Evolutionary conservation across 768 basidiomycete species (phyloP).

Genomic region (Clavulina sp.): DNA sequence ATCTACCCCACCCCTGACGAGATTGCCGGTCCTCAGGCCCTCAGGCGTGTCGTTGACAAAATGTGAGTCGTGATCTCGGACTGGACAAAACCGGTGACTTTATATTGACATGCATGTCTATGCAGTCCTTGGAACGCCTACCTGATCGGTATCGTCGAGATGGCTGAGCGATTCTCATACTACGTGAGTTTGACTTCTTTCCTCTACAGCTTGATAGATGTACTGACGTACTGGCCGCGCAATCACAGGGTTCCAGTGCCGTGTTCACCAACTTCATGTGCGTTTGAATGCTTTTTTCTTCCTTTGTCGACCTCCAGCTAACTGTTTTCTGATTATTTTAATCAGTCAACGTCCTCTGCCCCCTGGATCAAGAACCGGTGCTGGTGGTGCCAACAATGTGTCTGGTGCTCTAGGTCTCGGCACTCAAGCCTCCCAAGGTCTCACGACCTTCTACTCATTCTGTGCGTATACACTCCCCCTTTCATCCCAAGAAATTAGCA

Average conservation of each 20-base stretch:
- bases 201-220: background rate
- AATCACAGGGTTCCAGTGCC: slow-evolving; percentile 8
- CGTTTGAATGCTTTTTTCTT: background rate
- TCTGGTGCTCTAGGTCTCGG: slow-evolving; percentile 12
- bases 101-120: background rate
- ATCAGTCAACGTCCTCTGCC: slow-evolving; percentile 11
- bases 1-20: slow-evolving; percentile 8
- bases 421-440: slow-evolving; percentile 7
- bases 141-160: slow-evolving; percentile 12
- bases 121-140: slow-evolving; percentile 10
- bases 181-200: slow-evolving; percentile 8
- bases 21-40: slow-evolving; percentile 5
- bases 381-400: slow-evolving; percentile 3
- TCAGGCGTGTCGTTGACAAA: slow-evolving; percentile 7
- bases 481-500: too few species aligned
- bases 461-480: slow-evolving; percentile 12
- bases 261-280: slow-evolving; percentile 12
- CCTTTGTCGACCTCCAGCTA: background rate
- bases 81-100: background rate
- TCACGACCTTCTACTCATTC: slow-evolving; percentile 16
- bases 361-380: slow-evolving; percentile 10
- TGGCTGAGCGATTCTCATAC: slow-evolving; percentile 16
- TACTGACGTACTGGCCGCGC: background rate
- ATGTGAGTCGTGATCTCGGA: slow-evolving; percentile 1
- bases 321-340: background rate